Conservation (phyloP, 2,329 filamentous ascomycete species). For the Beauveria scarabaeidicola region DNA sequence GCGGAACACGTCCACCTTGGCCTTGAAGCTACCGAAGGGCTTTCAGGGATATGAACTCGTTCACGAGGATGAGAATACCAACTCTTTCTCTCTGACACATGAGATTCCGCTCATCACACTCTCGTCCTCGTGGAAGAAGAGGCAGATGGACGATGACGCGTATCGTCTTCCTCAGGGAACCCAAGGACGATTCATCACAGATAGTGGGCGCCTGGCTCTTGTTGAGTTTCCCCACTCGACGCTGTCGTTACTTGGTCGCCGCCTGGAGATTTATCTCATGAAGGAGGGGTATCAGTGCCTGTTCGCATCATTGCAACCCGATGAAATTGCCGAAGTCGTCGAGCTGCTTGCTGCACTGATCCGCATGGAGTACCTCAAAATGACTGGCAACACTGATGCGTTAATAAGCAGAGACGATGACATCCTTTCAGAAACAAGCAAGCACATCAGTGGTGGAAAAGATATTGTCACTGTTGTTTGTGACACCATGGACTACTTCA, state of each 20-base stretch:
- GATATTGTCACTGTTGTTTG: slow-evolving; percentile 78
- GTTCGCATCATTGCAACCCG: slow-evolving; percentile 45
- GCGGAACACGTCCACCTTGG: slow-evolving; percentile 63
- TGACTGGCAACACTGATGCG: slow-evolving; percentile 20
- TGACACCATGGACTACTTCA: slow-evolving; percentile 69
- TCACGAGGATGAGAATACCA: slow-evolving; percentile 78
- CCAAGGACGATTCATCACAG: slow-evolving; percentile 64
- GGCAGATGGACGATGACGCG: slow-evolving; percentile 36
- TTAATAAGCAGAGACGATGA: slow-evolving; percentile 28
- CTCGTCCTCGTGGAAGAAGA: slow-evolving; percentile 35
- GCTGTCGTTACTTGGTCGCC: slow-evolving; percentile 68
- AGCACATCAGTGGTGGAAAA: slow-evolving; percentile 48
- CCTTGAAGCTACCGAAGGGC: slow-evolving; percentile 61
- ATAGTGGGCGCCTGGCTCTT: slow-evolving; percentile 66
- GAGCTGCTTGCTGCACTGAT: slow-evolving; percentile 65
- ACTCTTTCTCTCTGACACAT: slow-evolving; percentile 60
- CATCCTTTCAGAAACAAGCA: slow-evolving; percentile 46
- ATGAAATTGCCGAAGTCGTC: slow-evolving; percentile 65
- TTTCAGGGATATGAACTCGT: slow-evolving; percentile 71
- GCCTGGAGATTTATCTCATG: slow-evolving; percentile 58
- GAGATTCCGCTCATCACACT: slow-evolving; percentile 55
- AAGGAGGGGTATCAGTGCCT: slow-evolving; percentile 46
- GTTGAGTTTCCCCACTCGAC: slow-evolving; percentile 74
- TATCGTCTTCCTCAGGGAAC: slow-evolving; percentile 61
- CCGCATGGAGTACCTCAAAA: slow-evolving; percentile 37